Base-by-base conservation (phyloP, 2,329 filamentous ascomycete species). In the Stagonosporopsis cucurbitacearum region DNA sequence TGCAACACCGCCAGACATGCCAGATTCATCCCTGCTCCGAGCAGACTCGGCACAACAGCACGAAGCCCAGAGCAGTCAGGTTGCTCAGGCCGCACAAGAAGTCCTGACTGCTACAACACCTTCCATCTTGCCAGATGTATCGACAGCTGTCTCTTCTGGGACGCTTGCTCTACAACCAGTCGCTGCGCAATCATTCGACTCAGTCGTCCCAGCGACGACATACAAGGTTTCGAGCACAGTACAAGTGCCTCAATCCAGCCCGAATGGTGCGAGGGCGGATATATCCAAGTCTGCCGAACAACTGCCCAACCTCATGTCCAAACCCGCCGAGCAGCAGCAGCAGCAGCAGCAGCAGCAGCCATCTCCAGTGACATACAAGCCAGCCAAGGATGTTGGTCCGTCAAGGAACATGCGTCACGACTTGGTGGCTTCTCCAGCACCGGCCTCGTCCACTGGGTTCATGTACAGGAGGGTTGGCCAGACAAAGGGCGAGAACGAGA, bases 371-470 rank as follows among this genome's bases (percentile, higher is more conserved):
- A 25, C 36, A 20, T 45, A 26, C 19, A 44, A 33, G 26, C 13
- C 5, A 20, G 26, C 37, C 19, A 54, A 57, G 36, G 28, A 52
- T 8, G 7, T n/a, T 2, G 5, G 36, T 15, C 11, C 22, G 2
- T 33, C 22, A 11, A 33, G 30, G 9, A 49, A 47, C 13, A 17
- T 50, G 35, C 50, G 45, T 9, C 62, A 68, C 26, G 25, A 64
- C 33, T 45, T 60, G 20, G 49, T 68, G 4, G 61, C 70, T 11
- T 71, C 69, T 12, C 67, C 67, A 12, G 60, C 53, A 9, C 60
- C 54, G 8, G 59, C 53, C 15, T 67, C 68, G 11, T 71, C 71
- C 1, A 66, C 54, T 15, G 68, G 69, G 4, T 72, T 73, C 42
- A 35, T 43, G 6, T 71, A 72, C 48, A 64, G 64, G 22, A 72